Evolutionary conservation across 305 asterid species (phyloP).

Genomic region (Fraxinus latifolia): DNA sequence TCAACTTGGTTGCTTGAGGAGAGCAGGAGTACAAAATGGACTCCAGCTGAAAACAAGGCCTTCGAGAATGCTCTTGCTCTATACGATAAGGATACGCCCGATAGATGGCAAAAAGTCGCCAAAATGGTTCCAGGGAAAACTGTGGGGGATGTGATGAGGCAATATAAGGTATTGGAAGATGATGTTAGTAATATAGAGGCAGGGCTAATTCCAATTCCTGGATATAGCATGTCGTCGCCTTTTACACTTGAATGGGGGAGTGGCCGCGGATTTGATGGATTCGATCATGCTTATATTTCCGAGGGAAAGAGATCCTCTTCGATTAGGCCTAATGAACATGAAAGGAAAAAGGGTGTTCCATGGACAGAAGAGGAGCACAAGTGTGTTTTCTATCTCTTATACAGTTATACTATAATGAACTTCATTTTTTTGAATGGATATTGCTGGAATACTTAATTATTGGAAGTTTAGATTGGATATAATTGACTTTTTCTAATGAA

Average conservation of each 20-base stretch:
- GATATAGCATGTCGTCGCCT: conserved; percentile 54
- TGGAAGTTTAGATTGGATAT: neutral
- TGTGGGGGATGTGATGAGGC: conserved; percentile 70
- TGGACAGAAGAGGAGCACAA: conserved; percentile 96
- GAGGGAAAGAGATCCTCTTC: conserved; percentile 47
- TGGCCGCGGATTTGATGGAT: conserved; percentile 42
- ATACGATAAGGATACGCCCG: conserved; percentile 80
- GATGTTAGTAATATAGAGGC: conserved; percentile 92
- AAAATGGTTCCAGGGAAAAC: conserved; percentile 89
- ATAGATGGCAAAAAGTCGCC: conserved; percentile 87
- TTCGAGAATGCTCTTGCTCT: conserved; percentile 90
- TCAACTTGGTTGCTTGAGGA: conserved; percentile 63
- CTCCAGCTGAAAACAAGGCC: conserved; percentile 78
- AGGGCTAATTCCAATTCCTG: conserved; percentile 72
- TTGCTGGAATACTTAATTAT: neutral
- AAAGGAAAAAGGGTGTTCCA: conserved; percentile 89
- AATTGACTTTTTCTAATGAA: conserved; percentile 6
- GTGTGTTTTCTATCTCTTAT: conserved; percentile 36
- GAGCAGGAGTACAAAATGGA: conserved; percentile 59
- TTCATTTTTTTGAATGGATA: neutral
- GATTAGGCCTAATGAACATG: conserved; percentile 61
- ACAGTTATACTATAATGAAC: neutral
- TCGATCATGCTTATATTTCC: conserved; percentile 40
- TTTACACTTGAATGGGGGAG: conserved; percentile 83
- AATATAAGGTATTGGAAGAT: conserved; percentile 73